phyloP scores from a whole-genome alignment of 345 rosid genomes.

The Lepidium didymum region DNA sequence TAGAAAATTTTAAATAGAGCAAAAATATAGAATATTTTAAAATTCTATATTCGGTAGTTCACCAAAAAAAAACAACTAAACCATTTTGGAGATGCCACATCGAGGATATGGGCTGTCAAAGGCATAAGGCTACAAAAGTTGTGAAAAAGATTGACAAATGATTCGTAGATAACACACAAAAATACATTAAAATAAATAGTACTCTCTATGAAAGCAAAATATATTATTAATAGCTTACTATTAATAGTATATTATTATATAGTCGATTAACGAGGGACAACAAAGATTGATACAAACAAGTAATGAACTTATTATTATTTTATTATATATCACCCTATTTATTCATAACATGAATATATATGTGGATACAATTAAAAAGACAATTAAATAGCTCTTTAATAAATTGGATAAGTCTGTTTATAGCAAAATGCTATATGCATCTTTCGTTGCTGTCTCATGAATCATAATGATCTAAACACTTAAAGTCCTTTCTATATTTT shows the following conservation, averaged over 20 bases:
- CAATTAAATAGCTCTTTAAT: no score
- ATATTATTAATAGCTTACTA: neutral
- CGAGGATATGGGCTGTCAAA: slow-evolving; percentile 26
- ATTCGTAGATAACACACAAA: slow-evolving; percentile 11
- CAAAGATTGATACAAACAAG: slow-evolving; percentile 4
- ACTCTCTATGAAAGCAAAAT: neutral
- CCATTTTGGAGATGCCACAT: slow-evolving; percentile 1
- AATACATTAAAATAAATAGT: neutral
- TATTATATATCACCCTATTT: neutral
- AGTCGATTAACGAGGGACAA: neutral
- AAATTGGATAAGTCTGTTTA: slow-evolving; percentile 5
- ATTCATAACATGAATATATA: neutral
- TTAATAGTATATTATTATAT: neutral
- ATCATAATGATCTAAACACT: slow-evolving; percentile 7
- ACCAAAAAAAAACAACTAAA: slow-evolving; percentile 6
- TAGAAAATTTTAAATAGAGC: neutral
- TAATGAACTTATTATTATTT: neutral
- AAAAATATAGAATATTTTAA: neutral
- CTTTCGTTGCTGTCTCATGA: slow-evolving; percentile 29
- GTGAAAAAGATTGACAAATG: slow-evolving; percentile 13
- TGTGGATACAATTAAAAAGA: neutral
- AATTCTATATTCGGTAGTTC: slow-evolving; percentile 3
- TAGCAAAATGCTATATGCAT: slow-evolving; percentile 24
- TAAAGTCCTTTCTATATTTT: neutral
- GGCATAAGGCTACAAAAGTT: slow-evolving; percentile 16